A percentile compares a stretch with the other conserved stretches of the same genome.
phyloP scores from a whole-genome alignment of 306 rosid genomes.

The Gastrolobium bilobum region DNA sequence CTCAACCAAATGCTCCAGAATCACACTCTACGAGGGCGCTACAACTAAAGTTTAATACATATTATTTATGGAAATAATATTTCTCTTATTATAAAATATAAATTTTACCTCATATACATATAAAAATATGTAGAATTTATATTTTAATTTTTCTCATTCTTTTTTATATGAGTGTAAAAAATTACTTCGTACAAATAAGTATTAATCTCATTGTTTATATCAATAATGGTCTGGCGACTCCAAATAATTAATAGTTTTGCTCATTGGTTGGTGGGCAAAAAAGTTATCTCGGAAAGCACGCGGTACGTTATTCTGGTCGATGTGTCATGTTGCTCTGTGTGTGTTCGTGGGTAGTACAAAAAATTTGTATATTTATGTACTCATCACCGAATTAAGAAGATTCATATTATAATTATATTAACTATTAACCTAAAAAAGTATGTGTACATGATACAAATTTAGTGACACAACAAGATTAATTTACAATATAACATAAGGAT shows the following conservation, averaged over 20 bases:
- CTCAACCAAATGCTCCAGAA: too few relatives aligned
- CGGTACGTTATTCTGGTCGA: conserved; percentile 5
- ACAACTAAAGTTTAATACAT: conserved; percentile 13
- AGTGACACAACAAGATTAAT: too few relatives aligned
- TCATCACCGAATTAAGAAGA: background rate
- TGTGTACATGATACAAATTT: too few relatives aligned
- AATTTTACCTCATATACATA: too few relatives aligned
- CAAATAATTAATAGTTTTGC: conserved; percentile 33
- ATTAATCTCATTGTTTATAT: background rate
- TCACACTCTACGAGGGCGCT: conserved; percentile 35
- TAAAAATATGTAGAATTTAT: too few relatives aligned
- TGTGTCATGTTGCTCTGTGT: background rate
- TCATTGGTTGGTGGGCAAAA: conserved; percentile 45
- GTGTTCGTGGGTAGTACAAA: background rate
- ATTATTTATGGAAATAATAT: background rate
- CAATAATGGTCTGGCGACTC: conserved; percentile 47
- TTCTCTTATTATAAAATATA: too few relatives aligned
- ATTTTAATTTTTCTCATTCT: too few relatives aligned
- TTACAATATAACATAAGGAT: too few relatives aligned
- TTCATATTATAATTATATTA: too few relatives aligned
- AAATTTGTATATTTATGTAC: background rate
- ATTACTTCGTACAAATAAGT: too few relatives aligned
- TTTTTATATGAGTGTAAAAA: too few relatives aligned
- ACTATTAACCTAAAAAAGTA: too few relatives aligned
- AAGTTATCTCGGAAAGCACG: conserved; percentile 44